Evolutionary conservation across 2,329 filamentous ascomycete genomes (phyloP), one percentile per base, ranked within the genome.

Genomic region (Pseudogymnoascus sp.): DNA sequence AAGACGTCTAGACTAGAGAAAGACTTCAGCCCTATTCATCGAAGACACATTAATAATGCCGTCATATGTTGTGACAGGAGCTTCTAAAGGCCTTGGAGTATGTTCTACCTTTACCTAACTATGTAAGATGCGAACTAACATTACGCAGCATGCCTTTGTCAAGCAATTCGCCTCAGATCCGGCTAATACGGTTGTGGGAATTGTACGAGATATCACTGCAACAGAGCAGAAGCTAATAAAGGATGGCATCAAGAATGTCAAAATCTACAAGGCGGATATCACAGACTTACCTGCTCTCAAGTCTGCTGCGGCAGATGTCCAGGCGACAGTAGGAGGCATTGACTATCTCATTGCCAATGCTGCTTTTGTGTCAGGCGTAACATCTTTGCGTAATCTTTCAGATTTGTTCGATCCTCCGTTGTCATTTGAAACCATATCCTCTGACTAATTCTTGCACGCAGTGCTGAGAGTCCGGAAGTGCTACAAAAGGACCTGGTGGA

Each of bases 201-300:
- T 80, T 0, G 79, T 79, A 18, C 78, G 79, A 23, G 68, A 82
- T 71, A 81, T 79, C 65, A 63, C 69, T 1, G 69, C 71, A 0
- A 31, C 47, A 53, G 77, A 78, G 1, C 74, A 80, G 21, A 72
- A 53, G 47, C 14, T 31, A 3, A 31, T 5, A 53, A 4, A 53
- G 4, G 47, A 53, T 31, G 47, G 47, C 23, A 53, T 53, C 25
- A 53, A 53, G 8, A 82, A 83, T 59, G 70, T 83, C 56, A 75
- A 77, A 63, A 73, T 83, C 64, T 23, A 84, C 18, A 65, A 77
- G 18, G 80, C 70, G 14, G 79, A 84, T 63, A 67, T 83, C 37
- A 73, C 71, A 8, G 71, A 77, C 64, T 28, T 50, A 28, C 38
- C 21, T 6, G 62, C 63, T 33, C 60, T 67, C 1, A 61, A 53